Evolutionary conservation across 2,329 filamentous ascomycete species (phyloP).

Genomic region (Geosmithia flava): DNA sequence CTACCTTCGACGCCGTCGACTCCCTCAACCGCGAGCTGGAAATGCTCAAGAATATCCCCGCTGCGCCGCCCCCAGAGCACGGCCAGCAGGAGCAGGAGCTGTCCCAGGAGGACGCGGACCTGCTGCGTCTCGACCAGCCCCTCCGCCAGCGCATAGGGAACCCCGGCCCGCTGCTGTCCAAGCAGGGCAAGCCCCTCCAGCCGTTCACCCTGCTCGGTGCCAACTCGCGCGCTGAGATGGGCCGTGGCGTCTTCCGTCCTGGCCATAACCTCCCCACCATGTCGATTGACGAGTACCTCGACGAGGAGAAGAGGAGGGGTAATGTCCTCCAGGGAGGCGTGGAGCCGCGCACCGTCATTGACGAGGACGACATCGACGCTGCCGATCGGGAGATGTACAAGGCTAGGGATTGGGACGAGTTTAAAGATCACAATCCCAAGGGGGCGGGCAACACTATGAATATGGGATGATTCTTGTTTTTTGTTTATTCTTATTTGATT

Average conservation of each 20-base stretch:
- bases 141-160: slow-evolving; percentile 35
- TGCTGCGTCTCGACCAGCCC: slow-evolving; percentile 59
- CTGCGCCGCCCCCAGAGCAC: not conserved
- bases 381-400: slow-evolving; percentile 88
- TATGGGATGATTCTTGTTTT: slow-evolving; percentile 38
- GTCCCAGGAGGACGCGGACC: slow-evolving; percentile 27
- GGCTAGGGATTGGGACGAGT: slow-evolving; percentile 92
- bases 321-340: slow-evolving; percentile 86
- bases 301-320: slow-evolving; percentile 74
- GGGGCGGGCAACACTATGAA: slow-evolving; percentile 77
- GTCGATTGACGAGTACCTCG: slow-evolving; percentile 95
- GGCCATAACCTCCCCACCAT: slow-evolving; percentile 94
- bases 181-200: slow-evolving; percentile 71
- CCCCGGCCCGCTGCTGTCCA: slow-evolving; percentile 64
- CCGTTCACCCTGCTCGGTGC: slow-evolving; percentile 74
- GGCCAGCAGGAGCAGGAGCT: not conserved
- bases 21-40: slow-evolving; percentile 73
- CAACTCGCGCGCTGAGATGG: slow-evolving; percentile 55
- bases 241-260: slow-evolving; percentile 72
- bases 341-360: slow-evolving; percentile 55
- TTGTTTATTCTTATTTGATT: not conserved
- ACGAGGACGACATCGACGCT: slow-evolving; percentile 85
- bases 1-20: slow-evolving; percentile 79
- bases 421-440: slow-evolving; percentile 75
- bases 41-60: slow-evolving; percentile 38